phyloP scores from a whole-genome alignment of 1,284 basidiomycete genomes.

The Fomitopsis pinicola region DNA sequence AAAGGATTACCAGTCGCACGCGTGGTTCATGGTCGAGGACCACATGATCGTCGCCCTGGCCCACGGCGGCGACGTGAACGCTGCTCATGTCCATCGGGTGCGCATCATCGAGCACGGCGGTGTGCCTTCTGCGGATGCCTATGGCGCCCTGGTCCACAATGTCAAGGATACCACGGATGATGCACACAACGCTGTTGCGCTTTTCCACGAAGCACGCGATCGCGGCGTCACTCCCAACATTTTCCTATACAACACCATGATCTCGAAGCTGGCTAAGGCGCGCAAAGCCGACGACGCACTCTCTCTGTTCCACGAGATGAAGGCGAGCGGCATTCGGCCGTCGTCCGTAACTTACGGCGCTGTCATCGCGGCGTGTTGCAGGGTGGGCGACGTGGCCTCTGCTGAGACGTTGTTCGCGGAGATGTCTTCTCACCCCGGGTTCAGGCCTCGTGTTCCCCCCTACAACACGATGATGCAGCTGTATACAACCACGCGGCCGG shows the following conservation, averaged over 20 bases:
- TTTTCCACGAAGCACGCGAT: constrained; percentile 78
- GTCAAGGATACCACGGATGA: constrained; percentile 95
- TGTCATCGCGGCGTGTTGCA: constrained; percentile 90
- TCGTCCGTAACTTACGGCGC: constrained; percentile 94
- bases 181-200: constrained; percentile 76
- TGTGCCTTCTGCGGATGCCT: constrained; percentile 84
- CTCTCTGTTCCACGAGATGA: constrained; percentile 84
- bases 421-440: constrained; percentile 75
- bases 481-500: constrained; percentile 86
- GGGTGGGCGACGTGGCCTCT: constrained; percentile 84
- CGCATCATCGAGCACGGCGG: constrained; percentile 76
- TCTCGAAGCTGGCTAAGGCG: constrained; percentile 90
- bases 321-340: constrained; percentile 60
- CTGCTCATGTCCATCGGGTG: constrained; percentile 77
- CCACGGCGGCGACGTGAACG: constrained; percentile 74
- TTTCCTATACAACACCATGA: constrained; percentile 94
- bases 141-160: constrained; percentile 83
- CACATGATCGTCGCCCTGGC: constrained; percentile 84
- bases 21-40: constrained; percentile 83
- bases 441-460: constrained; percentile 88
- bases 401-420: constrained; percentile 85
- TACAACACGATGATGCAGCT: constrained; percentile 99
- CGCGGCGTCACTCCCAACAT: constrained; percentile 74
- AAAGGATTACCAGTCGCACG: constrained; percentile 47
- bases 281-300: constrained; percentile 87